phyloP scores from a whole-genome alignment of 352 stramenopile genomes.

The Globisporangium emineosum region DNA sequence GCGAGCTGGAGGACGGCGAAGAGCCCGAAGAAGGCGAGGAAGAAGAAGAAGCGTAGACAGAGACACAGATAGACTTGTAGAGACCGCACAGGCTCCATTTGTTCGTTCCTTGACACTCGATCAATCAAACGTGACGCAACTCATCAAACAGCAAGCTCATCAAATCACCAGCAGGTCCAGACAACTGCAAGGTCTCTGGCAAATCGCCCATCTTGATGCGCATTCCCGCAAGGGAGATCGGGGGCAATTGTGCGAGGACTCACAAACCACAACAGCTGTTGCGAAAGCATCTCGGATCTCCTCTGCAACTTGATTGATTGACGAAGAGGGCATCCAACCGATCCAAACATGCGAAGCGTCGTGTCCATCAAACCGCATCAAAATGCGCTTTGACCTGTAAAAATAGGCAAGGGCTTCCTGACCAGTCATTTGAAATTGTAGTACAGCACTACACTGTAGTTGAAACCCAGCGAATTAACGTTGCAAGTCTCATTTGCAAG shows the following conservation, averaged over 20 bases:
- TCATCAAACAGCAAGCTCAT: neutral
- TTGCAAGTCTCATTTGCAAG: too few relatives aligned
- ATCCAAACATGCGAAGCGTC: too few relatives aligned
- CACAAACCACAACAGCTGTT: neutral
- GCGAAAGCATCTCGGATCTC: neutral
- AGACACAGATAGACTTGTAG: neutral
- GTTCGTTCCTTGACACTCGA: too few relatives aligned
- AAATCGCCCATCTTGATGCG: neutral
- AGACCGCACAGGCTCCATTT: too few relatives aligned
- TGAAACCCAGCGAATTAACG: too few relatives aligned
- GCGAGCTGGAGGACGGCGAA: constrained; percentile 59
- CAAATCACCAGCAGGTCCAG: neutral
- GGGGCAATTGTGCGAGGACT: neutral
- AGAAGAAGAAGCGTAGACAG: constrained; percentile 18
- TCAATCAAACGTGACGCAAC: too few relatives aligned
- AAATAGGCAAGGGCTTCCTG: too few relatives aligned
- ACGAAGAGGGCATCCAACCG: too few relatives aligned
- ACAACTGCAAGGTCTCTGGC: neutral
- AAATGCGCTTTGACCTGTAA: too few relatives aligned
- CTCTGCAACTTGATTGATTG: neutral
- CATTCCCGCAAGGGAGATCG: neutral
- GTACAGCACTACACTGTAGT: too few relatives aligned
- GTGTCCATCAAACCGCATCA: too few relatives aligned
- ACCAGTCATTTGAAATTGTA: too few relatives aligned
- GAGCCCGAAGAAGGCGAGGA: constrained; percentile 43